Evolutionary conservation across 345 rosid species (phyloP).

Genomic region (Salix brachista): DNA sequence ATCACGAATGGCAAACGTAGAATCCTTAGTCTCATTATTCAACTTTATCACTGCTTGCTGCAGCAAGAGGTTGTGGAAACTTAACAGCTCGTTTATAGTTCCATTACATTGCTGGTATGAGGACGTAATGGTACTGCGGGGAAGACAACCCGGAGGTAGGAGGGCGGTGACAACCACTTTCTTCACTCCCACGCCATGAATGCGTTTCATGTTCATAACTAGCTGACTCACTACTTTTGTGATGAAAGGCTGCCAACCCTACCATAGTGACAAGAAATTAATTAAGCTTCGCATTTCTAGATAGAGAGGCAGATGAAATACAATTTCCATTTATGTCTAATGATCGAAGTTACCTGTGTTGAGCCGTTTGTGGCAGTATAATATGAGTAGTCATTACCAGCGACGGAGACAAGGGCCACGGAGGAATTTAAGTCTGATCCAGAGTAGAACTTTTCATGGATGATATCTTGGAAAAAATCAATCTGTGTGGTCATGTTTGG

Average conservation of each 20-base stretch:
- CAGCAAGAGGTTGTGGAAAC: constrained; percentile 50
- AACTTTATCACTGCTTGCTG: constrained; percentile 44
- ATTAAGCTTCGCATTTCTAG: background rate
- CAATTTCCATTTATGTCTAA: too few relatives aligned
- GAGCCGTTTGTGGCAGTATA: constrained; percentile 42
- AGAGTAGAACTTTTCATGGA: constrained; percentile 35
- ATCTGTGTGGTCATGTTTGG: constrained; percentile 88
- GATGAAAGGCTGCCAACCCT: constrained; percentile 50
- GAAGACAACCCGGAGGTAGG: constrained; percentile 80
- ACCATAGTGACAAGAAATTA: background rate
- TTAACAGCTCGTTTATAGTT: constrained; percentile 26
- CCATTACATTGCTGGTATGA: constrained; percentile 49
- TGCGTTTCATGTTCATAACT: constrained; percentile 38
- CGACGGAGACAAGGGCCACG: constrained; percentile 49
- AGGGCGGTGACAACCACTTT: constrained; percentile 44
- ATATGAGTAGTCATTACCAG: constrained; percentile 71
- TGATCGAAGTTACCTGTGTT: constrained; percentile 26
- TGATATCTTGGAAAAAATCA: constrained; percentile 41
- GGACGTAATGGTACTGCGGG: constrained; percentile 23
- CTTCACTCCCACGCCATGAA: constrained; percentile 54
- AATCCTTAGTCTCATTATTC: constrained; percentile 31
- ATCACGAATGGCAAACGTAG: constrained; percentile 47
- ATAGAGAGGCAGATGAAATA: too few relatives aligned
- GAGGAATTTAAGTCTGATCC: constrained; percentile 35
- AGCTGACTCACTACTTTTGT: constrained; percentile 50